These are phyloP conservation scores for Pseudogymnoascus sp. DNA, from an alignment of 2,329 filamentous ascomycete species.

Conservation along the genomic window DNA sequence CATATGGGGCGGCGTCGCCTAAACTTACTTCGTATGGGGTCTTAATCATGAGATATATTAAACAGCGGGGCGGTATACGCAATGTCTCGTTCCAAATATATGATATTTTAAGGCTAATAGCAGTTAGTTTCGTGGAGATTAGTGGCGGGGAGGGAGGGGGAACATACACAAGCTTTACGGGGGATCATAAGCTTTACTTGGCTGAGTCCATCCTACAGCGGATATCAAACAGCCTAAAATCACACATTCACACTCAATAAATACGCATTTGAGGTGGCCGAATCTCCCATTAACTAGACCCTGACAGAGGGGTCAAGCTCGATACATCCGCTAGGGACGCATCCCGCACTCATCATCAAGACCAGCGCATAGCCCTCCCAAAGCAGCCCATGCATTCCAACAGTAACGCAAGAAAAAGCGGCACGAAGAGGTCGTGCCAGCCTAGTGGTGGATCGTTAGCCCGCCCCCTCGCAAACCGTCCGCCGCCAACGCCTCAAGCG, in stretches of 20 bases:
- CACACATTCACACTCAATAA: conserved; percentile 5
- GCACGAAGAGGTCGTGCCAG: conserved; percentile 27
- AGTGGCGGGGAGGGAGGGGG: background rate
- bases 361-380: conserved; percentile 25
- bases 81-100: background rate
- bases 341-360: conserved; percentile 26
- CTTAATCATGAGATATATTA: background rate
- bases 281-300: conserved; percentile 28
- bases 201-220: background rate
- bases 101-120: background rate
- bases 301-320: conserved; percentile 24
- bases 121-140: background rate
- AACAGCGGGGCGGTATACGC: background rate
- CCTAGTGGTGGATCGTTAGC: conserved; percentile 21
- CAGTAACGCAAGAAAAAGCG: conserved; percentile 25
- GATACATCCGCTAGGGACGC: conserved; percentile 24
- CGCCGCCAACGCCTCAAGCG: conserved; percentile 16
- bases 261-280: conserved; percentile 26
- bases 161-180: background rate
- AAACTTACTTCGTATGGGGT: background rate
- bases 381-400: conserved; percentile 29
- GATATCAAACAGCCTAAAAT: background rate
- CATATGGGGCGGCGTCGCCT: background rate
- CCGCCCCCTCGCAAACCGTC: conserved; percentile 11
- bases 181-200: background rate